Percentiles rank a stretch among this genome's conserved stretches.
These are phyloP conservation scores for Komagataella phaffii DNA, from an alignment of 805 yeast species.

Conservation along the genomic window DNA sequence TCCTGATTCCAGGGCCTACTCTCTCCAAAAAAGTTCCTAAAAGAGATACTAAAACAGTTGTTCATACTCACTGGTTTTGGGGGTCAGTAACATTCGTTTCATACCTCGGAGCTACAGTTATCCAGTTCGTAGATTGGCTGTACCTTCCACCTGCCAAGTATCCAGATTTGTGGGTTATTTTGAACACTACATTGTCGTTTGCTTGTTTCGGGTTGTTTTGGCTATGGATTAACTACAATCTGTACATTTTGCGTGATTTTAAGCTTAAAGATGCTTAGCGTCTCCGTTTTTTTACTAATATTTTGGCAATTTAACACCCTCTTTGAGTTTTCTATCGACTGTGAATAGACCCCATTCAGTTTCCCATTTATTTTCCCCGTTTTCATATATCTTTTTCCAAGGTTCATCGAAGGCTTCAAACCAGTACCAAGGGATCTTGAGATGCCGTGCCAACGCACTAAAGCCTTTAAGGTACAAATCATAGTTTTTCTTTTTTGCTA, in stretches of 20 bases:
- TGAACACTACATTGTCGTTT: slow-evolving; percentile 62
- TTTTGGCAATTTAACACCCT: slow-evolving; percentile 25
- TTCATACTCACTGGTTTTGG: slow-evolving; percentile 24
- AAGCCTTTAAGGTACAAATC: background rate
- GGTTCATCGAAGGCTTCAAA: slow-evolving; percentile 68
- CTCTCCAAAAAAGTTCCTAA: slow-evolving; percentile 4
- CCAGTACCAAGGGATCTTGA: slow-evolving; percentile 36
- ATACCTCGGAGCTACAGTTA: slow-evolving; percentile 31
- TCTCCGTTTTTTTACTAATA: slow-evolving; percentile 8
- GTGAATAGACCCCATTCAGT: slow-evolving; percentile 61
- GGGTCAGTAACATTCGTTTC: slow-evolving; percentile 34
- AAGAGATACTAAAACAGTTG: slow-evolving; percentile 1
- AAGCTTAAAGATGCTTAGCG: background rate
- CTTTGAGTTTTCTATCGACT: slow-evolving; percentile 30
- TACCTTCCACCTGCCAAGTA: slow-evolving; percentile 40
- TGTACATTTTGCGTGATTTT: background rate
- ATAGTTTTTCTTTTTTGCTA: slow-evolving; percentile 22
- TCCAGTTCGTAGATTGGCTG: slow-evolving; percentile 42
- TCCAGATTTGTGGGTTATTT: slow-evolving; percentile 81
- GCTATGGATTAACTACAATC: slow-evolving; percentile 64
- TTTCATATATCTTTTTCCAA: slow-evolving; percentile 45
- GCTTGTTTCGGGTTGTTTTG: slow-evolving; percentile 65
- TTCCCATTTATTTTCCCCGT: slow-evolving; percentile 41
- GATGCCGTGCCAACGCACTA: slow-evolving; percentile 3
- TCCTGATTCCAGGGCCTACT: slow-evolving; percentile 28